A percentile compares a stretch with the other conserved stretches of the same genome.
Conservation (phyloP, 1,284 basidiomycete species). For the Wallemia hederae region DNA sequence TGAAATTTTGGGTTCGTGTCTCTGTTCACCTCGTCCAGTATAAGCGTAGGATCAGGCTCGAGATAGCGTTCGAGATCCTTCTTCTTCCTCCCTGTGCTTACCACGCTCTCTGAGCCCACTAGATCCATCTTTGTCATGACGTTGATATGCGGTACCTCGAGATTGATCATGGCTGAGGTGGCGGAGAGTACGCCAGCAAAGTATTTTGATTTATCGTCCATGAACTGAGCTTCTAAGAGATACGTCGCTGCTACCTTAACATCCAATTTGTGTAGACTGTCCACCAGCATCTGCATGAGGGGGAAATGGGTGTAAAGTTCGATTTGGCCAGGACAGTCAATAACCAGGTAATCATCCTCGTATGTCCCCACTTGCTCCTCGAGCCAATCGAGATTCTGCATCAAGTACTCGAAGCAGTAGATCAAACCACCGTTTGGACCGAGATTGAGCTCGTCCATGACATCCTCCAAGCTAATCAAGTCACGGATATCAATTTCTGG, state of each 20-base stretch:
- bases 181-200: slow-evolving; percentile 94
- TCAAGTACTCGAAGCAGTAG: slow-evolving; percentile 97
- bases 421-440: slow-evolving; percentile 92
- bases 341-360: slow-evolving; percentile 88
- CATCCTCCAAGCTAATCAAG: slow-evolving; percentile 72
- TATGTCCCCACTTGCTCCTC: slow-evolving; percentile 82
- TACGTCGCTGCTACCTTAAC: slow-evolving; percentile 60
- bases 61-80: slow-evolving; percentile 57
- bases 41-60: slow-evolving; percentile 79
- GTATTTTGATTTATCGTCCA: slow-evolving; percentile 96
- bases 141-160: slow-evolving; percentile 90
- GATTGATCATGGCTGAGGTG: slow-evolving; percentile 95
- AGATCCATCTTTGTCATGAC: slow-evolving; percentile 99
- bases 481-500: slow-evolving; percentile 87
- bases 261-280: slow-evolving; percentile 34
- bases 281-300: slow-evolving; percentile 64
- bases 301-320: slow-evolving; percentile 97
- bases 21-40: slow-evolving; percentile 35
- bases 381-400: slow-evolving; percentile 97
- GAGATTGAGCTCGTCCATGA: slow-evolving; percentile 81
- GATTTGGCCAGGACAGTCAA: slow-evolving; percentile 97
- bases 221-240: slow-evolving; percentile 89
- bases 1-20: slow-evolving; percentile 63
- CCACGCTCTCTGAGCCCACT: slow-evolving; percentile 25
- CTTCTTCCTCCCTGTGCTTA: slow-evolving; percentile 37